Evolutionary conservation across 331 rosid species (phyloP).

Genomic region (Spiraea crenata): DNA sequence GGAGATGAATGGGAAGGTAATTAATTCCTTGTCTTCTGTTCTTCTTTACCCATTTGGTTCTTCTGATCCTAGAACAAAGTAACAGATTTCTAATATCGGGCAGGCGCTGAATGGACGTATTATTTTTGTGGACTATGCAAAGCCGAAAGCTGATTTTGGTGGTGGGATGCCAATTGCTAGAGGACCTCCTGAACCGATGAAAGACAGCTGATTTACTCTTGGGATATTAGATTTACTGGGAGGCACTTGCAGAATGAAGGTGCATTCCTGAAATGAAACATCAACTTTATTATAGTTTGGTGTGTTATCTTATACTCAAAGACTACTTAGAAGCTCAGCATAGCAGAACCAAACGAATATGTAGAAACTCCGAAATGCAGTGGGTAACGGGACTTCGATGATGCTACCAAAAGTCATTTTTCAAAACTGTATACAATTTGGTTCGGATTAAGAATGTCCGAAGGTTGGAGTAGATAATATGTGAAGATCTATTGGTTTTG

Average conservation of each 20-base stretch:
- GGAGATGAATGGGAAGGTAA: conserved; percentile 85
- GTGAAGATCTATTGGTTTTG: background rate
- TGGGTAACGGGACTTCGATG: background rate
- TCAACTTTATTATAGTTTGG: background rate
- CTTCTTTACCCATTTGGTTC: background rate
- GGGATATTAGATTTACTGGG: background rate
- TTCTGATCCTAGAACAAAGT: conserved; percentile 2
- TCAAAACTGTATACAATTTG: background rate
- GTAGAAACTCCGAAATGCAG: background rate
- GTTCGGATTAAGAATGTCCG: background rate
- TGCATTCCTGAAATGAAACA: background rate
- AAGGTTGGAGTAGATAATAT: conserved; percentile 4
- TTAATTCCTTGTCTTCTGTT: conserved; percentile 12
- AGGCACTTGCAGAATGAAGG: conserved; percentile 1
- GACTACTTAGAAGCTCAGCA: background rate
- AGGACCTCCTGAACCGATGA: conserved; percentile 71
- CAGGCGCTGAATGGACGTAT: conserved; percentile 86
- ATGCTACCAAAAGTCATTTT: background rate
- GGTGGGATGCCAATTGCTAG: conserved; percentile 70
- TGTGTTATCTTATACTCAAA: background rate
- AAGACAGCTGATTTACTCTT: conserved; percentile 7
- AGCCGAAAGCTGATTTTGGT: conserved; percentile 39
- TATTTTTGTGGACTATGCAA: conserved; percentile 75
- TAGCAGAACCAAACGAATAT: background rate
- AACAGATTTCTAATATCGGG: conserved; percentile 10